Evolutionary conservation across 768 basidiomycete species (phyloP).

Genomic region (Vararia minispora): DNA sequence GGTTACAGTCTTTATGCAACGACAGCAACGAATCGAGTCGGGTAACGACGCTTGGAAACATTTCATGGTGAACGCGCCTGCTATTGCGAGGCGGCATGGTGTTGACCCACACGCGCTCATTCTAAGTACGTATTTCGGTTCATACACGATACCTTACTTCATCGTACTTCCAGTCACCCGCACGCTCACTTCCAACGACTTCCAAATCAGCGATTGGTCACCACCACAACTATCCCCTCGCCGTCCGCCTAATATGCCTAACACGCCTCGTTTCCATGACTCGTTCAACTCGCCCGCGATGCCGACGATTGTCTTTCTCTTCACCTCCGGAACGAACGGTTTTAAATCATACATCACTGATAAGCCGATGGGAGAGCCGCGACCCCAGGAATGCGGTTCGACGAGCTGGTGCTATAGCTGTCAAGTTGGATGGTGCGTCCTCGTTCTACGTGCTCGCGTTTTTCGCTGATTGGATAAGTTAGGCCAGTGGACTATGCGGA

Average conservation of each 20-base stretch:
- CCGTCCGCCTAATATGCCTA: background rate
- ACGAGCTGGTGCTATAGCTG: slow-evolving; percentile 13
- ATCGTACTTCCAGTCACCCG: slow-evolving; percentile 8
- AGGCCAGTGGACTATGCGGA: slow-evolving; percentile 10
- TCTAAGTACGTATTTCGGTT: slow-evolving; percentile 1
- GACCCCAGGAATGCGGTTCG: slow-evolving; percentile 5
- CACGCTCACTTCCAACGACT: slow-evolving; percentile 4
- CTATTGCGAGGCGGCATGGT: slow-evolving; percentile 7
- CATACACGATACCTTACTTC: background rate
- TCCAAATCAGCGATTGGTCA: slow-evolving; percentile 9
- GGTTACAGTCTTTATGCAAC: slow-evolving; percentile 7
- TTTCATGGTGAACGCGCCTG: slow-evolving; percentile 3
- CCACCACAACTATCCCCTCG: background rate
- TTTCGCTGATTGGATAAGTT: background rate
- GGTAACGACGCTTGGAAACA: slow-evolving; percentile 10
- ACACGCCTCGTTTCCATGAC: background rate
- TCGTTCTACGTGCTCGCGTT: background rate
- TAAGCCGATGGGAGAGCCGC: slow-evolving; percentile 11
- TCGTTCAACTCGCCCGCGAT: background rate
- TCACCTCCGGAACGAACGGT: slow-evolving; percentile 9
- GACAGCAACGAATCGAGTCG: slow-evolving; percentile 4
- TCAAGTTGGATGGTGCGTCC: slow-evolving; percentile 8
- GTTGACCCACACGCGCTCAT: slow-evolving; percentile 8
- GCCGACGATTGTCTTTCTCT: slow-evolving; percentile 11
- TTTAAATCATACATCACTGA: slow-evolving; percentile 10